phyloP scores from a whole-genome alignment of 768 basidiomycete genomes.

The Thelephora aurantiotincta region DNA sequence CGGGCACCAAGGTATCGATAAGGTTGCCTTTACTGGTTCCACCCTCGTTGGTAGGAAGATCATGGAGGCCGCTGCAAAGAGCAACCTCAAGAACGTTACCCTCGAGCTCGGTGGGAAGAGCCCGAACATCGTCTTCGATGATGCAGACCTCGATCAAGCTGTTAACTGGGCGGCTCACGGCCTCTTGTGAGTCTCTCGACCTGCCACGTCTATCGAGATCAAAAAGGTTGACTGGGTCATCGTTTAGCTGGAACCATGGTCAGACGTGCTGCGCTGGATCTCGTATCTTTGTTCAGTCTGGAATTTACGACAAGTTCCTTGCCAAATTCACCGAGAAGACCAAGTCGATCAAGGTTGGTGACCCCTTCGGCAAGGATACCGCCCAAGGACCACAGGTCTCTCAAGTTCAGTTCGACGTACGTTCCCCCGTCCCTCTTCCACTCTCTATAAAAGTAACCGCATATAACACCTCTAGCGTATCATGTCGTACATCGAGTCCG shows the following conservation, averaged over 20 bases:
- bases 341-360: conserved; percentile 44
- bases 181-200: conserved; percentile 30
- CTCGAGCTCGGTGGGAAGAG: conserved; percentile 69
- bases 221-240: not conserved
- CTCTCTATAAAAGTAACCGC: too few species aligned
- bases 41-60: conserved; percentile 50
- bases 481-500: conserved; percentile 65
- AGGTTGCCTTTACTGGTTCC: conserved; percentile 65
- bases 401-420: conserved; percentile 55
- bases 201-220: not conserved
- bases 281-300: conserved; percentile 68
- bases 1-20: conserved; percentile 41
- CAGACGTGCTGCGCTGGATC: conserved; percentile 75
- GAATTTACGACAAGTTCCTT: conserved; percentile 71
- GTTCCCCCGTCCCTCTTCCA: conserved; percentile 11
- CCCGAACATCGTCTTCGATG: conserved; percentile 46
- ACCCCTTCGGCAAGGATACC: conserved; percentile 46
- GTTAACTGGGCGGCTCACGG: conserved; percentile 45
- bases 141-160: conserved; percentile 43
- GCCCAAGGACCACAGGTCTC: conserved; percentile 76
- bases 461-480: conserved; percentile 34
- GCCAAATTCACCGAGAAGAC: conserved; percentile 39
- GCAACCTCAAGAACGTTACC: conserved; percentile 56
- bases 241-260: conserved; percentile 51
- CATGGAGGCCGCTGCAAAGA: conserved; percentile 41